phyloP scores from a whole-genome alignment of 2,329 filamentous ascomycete species.

The Cercospora sojina region DNA sequence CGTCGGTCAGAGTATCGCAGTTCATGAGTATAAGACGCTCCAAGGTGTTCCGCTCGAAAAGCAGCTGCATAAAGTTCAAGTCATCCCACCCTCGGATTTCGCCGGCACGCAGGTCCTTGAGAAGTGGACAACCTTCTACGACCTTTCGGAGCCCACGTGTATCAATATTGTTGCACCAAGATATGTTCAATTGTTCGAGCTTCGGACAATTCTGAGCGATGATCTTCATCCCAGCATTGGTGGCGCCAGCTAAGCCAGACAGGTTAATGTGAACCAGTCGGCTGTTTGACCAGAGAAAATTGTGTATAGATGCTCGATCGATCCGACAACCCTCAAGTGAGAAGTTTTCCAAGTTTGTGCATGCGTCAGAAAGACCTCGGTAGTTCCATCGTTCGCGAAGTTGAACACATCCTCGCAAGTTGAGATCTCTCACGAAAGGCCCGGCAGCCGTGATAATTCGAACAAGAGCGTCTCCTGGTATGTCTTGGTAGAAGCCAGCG shows the following conservation, averaged over 20 bases:
- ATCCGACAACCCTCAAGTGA: conserved; percentile 88
- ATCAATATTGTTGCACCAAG: conserved; percentile 87
- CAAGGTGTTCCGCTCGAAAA: conserved; percentile 79
- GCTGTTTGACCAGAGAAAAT: conserved; percentile 74
- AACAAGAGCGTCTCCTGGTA: conserved; percentile 77
- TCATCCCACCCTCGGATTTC: conserved; percentile 80
- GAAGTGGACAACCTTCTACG: conserved; percentile 66
- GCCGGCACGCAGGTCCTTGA: conserved; percentile 78
- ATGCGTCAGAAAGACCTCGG: conserved; percentile 76
- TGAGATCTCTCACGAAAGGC: conserved; percentile 86
- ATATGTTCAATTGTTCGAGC: conserved; percentile 83
- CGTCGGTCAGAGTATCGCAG: conserved; percentile 74
- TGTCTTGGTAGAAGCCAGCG: conserved; percentile 79
- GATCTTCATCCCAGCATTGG: conserved; percentile 81
- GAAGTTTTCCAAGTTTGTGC: conserved; percentile 81
- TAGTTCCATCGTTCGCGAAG: conserved; percentile 76
- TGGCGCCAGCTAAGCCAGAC: conserved; percentile 74
- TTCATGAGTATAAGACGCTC: conserved; percentile 80
- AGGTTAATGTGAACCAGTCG: conserved; percentile 82
- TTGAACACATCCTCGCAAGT: conserved; percentile 87
- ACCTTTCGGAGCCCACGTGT: conserved; percentile 72
- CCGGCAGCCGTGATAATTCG: conserved; percentile 83
- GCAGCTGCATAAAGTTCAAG: conserved; percentile 65
- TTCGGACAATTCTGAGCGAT: conserved; percentile 77
- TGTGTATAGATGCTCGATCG: conserved; percentile 73